phyloP scores from a whole-genome alignment of 257 asterid genomes.

The Ocimum tenuiflorum region DNA sequence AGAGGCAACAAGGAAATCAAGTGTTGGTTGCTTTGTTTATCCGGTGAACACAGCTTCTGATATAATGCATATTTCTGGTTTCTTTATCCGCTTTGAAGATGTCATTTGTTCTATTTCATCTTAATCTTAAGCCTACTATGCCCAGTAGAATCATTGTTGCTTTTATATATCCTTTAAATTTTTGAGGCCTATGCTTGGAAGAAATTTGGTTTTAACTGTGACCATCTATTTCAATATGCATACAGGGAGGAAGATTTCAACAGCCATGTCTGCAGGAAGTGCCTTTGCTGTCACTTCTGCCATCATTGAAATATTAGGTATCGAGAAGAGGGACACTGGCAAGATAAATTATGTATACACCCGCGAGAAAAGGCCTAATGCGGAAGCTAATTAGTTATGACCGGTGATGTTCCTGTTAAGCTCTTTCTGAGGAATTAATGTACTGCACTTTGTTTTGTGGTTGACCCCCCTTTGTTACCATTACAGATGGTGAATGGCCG shows the following conservation, averaged over 20 bases:
- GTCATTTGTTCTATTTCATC: neutral
- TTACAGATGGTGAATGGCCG: conserved; percentile 13
- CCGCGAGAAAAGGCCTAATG: conserved; percentile 57
- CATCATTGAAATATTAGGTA: conserved; percentile 60
- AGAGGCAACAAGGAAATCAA: neutral
- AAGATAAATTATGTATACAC: conserved; percentile 79
- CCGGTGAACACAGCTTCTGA: neutral
- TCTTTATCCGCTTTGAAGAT: neutral
- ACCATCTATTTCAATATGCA: neutral
- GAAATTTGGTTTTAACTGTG: neutral
- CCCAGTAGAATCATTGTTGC: neutral
- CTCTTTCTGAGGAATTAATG: conserved; percentile 7
- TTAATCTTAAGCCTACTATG: neutral
- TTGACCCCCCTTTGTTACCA: conserved; percentile 11
- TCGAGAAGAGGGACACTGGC: conserved; percentile 64
- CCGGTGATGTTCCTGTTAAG: neutral
- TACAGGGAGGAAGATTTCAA: conserved; percentile 70
- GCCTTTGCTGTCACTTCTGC: conserved; percentile 72
- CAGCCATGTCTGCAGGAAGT: conserved; percentile 77
- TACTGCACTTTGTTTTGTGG: conserved; percentile 23
- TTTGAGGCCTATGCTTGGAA: neutral
- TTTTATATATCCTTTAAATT: neutral
- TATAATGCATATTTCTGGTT: neutral
- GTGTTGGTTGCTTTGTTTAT: neutral
- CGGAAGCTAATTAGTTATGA: conserved; percentile 37